Evolutionary conservation across 2,329 filamentous ascomycete genomes (phyloP).

Genomic region (Calonectria pauciramosa): DNA sequence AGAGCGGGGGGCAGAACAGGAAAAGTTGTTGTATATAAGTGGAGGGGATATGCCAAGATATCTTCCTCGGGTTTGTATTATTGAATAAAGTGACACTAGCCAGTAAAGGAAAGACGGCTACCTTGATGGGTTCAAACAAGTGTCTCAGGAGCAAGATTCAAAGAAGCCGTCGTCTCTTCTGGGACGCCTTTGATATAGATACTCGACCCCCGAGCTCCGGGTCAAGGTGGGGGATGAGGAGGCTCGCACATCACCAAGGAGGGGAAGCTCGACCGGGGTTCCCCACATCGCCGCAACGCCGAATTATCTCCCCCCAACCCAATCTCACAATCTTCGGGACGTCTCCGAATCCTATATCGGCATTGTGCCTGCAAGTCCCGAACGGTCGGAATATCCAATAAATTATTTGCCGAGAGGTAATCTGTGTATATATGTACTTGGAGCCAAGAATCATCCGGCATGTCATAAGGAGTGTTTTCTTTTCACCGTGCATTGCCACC

Average conservation of each 20-base stretch:
- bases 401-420: neutral
- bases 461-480: neutral
- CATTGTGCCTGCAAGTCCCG: neutral
- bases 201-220: slow-evolving; percentile 3
- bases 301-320: slow-evolving; percentile 33
- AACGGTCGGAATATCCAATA: neutral
- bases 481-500: neutral
- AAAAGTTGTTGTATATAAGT: neutral
- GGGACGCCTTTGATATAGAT: slow-evolving; percentile 12
- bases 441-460: neutral
- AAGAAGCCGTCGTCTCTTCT: neutral
- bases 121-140: neutral
- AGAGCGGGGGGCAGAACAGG: neutral
- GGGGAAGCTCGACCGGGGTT: slow-evolving; percentile 31
- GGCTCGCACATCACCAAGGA: slow-evolving; percentile 7
- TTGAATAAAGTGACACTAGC: slow-evolving; percentile 3
- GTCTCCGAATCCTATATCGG: neutral
- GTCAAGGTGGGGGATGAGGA: slow-evolving; percentile 18
- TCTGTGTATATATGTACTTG: neutral
- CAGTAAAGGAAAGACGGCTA: neutral
- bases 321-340: neutral
- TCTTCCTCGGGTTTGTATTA: neutral
- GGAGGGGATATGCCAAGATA: neutral
- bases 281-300: slow-evolving; percentile 32
- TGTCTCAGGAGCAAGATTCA: neutral